Evolutionary conservation across 106 monocot species (phyloP).

Genomic region (Hemerocallis citrina): DNA sequence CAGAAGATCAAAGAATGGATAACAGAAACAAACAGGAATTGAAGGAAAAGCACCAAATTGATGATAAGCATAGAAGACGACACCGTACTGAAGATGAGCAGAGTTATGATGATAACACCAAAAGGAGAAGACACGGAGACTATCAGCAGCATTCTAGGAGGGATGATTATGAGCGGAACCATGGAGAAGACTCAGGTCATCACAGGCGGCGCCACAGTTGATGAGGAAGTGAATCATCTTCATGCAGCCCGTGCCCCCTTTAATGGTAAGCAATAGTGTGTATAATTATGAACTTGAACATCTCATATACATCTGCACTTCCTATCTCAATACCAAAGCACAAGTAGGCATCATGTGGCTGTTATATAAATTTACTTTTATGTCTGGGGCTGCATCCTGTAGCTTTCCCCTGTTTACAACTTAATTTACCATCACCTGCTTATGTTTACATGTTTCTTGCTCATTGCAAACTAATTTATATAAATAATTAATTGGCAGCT

Average conservation of each 20-base stretch:
- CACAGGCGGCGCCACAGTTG: constrained; percentile 5
- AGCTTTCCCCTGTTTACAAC: too few relatives aligned
- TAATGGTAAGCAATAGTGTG: too few relatives aligned
- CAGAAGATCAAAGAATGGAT: constrained; percentile 5
- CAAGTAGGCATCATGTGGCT: too few relatives aligned
- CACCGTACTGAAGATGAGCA: constrained; percentile 3
- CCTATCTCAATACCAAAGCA: too few relatives aligned
- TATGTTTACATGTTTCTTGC: too few relatives aligned
- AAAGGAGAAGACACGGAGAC: constrained; percentile 14
- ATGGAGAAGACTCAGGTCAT: constrained; percentile 12
- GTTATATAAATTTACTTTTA: too few relatives aligned
- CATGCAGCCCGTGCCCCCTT: neutral
- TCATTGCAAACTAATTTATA: too few relatives aligned
- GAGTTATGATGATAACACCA: constrained; percentile 8
- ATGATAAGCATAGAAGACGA: constrained; percentile 8
- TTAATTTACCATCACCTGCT: too few relatives aligned
- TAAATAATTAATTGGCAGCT: too few relatives aligned
- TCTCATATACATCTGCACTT: too few relatives aligned
- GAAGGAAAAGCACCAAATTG: neutral
- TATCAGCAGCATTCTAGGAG: neutral
- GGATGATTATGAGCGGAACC: constrained; percentile 2
- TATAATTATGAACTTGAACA: too few relatives aligned
- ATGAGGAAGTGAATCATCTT: neutral
- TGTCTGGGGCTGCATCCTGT: too few relatives aligned
- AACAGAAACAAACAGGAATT: constrained; percentile 1